These are phyloP conservation scores for Leptographium lundbergii DNA, from an alignment of 2,329 filamentous ascomycete species.

Conservation along the genomic window DNA sequence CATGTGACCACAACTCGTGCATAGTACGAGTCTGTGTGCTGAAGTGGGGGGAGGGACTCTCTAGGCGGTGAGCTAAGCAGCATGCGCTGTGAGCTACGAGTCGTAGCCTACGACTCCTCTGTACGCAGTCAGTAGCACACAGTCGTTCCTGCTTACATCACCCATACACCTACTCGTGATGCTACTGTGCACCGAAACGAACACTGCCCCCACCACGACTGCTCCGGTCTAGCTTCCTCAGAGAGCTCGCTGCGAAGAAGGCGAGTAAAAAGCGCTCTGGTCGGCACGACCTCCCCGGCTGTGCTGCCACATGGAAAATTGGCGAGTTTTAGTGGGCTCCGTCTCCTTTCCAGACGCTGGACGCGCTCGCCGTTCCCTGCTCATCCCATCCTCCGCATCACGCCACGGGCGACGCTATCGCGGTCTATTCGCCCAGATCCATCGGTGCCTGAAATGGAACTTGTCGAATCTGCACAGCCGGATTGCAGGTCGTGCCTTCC, in stretches of 20 bases:
- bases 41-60: not conserved
- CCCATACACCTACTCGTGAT: no score
- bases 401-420: not conserved
- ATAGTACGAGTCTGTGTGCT: not conserved
- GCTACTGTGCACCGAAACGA: no score
- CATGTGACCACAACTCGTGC: not conserved
- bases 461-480: not conserved
- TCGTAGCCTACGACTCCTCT: no score
- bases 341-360: not conserved
- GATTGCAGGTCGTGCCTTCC: not conserved
- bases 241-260: not conserved
- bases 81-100: no score
- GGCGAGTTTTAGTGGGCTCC: not conserved
- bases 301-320: not conserved
- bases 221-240: not conserved
- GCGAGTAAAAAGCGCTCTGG: no score
- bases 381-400: not conserved
- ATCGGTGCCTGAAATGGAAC: not conserved
- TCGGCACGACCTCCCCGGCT: no score
- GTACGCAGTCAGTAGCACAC: no score
- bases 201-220: not conserved
- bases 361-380: not conserved
- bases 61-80: not conserved
- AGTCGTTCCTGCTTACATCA: no score
- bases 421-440: not conserved